phyloP scores from a whole-genome alignment of 352 stramenopile species.

The Globisporangium nagaii region DNA sequence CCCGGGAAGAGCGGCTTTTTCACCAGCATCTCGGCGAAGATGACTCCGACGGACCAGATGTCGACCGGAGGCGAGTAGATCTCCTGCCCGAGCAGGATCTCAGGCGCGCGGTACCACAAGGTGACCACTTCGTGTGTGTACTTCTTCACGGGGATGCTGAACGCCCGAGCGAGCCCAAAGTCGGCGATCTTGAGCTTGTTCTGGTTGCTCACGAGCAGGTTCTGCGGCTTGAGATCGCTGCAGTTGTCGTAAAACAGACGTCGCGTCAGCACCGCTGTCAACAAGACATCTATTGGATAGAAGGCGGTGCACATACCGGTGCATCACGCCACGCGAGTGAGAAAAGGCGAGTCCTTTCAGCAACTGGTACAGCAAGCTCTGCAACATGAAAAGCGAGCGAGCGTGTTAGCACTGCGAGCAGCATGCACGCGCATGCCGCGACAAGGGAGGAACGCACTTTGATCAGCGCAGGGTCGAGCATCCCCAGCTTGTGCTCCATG shows the following conservation, averaged over 20 bases:
- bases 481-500: slow-evolving; percentile 88
- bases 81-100: slow-evolving; percentile 96
- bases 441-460: slow-evolving; percentile 26
- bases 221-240: slow-evolving; percentile 98
- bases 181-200: slow-evolving; percentile 97
- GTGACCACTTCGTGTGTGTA: slow-evolving; percentile 99
- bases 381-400: not conserved
- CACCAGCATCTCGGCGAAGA: slow-evolving; percentile 82
- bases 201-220: slow-evolving; percentile 93
- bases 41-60: slow-evolving; percentile 83
- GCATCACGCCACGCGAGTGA: slow-evolving; percentile 85
- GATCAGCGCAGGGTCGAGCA: slow-evolving; percentile 48
- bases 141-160: slow-evolving; percentile 95
- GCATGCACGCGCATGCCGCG: not conserved
- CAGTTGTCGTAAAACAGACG: not conserved
- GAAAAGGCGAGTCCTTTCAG: slow-evolving; percentile 85
- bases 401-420: not conserved
- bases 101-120: slow-evolving; percentile 98
- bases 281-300: too few relatives aligned
- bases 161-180: slow-evolving; percentile 96
- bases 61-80: slow-evolving; percentile 85
- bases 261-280: not conserved
- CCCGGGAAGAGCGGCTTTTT: slow-evolving; percentile 82
- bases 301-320: too few relatives aligned
- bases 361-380: slow-evolving; percentile 82